phyloP scores from a whole-genome alignment of 805 yeast species.

The Priceomyces fermenticarens region DNA sequence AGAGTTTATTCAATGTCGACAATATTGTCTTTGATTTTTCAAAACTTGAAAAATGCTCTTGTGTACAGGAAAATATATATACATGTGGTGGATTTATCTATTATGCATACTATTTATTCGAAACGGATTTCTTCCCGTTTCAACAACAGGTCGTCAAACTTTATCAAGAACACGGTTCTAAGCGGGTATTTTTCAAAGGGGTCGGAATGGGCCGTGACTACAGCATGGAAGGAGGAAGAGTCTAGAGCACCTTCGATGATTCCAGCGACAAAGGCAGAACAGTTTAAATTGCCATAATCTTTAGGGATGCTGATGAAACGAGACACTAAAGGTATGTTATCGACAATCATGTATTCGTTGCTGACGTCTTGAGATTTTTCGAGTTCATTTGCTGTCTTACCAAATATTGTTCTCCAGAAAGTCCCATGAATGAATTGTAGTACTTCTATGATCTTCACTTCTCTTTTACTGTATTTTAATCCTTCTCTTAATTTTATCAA shows the following conservation, averaged over 20 bases:
- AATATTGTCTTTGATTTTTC: neutral
- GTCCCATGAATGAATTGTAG: constrained; percentile 69
- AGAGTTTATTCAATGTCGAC: neutral
- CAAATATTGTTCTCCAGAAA: constrained; percentile 74
- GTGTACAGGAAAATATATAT: neutral
- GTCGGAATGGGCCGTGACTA: constrained; percentile 79
- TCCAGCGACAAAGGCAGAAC: constrained; percentile 84
- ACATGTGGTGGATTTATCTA: neutral
- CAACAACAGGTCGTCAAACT: constrained; percentile 59
- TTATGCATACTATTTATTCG: constrained; percentile 11
- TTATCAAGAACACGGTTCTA: constrained; percentile 73
- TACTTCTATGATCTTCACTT: constrained; percentile 61
- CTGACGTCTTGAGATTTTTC: constrained; percentile 71
- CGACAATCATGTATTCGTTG: constrained; percentile 75
- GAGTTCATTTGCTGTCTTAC: constrained; percentile 67
- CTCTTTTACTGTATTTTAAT: constrained; percentile 57
- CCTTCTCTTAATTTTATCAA: constrained; percentile 68
- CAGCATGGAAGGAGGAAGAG: constrained; percentile 66
- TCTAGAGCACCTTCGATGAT: constrained; percentile 80
- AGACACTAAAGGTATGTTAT: constrained; percentile 68
- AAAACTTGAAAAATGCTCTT: neutral
- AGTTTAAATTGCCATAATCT: constrained; percentile 73
- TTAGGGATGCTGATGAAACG: constrained; percentile 73
- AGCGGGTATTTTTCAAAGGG: constrained; percentile 56
- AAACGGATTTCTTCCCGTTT: constrained; percentile 51